These are phyloP conservation scores for Eleusine coracana DNA, from an alignment of 176 grass and related monocot species.

Conservation along the genomic window DNA sequence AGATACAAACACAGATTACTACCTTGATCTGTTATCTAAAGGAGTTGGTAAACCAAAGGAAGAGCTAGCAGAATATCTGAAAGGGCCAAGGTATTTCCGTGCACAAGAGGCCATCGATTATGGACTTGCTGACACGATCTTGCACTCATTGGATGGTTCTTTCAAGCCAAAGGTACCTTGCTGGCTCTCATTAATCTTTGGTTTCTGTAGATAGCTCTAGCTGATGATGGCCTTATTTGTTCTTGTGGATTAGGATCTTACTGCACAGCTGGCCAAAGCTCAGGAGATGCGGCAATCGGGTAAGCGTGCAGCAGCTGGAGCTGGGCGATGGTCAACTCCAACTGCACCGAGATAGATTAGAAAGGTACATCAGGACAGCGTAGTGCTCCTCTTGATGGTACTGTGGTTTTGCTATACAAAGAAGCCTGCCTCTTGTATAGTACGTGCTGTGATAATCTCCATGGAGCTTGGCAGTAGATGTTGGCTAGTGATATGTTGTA, in stretches of 20 bases:
- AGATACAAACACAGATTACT: conserved; percentile 78
- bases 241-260: conserved; percentile 44
- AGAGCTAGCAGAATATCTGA: conserved; percentile 72
- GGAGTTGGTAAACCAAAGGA: conserved; percentile 73
- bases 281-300: conserved; percentile 52
- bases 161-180: conserved; percentile 61
- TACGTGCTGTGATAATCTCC: too few relatives aligned
- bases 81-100: conserved; percentile 67
- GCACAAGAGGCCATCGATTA: conserved; percentile 79
- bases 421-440: not conserved
- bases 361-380: not conserved
- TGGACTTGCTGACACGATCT: conserved; percentile 79
- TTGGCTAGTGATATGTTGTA: not conserved
- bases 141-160: conserved; percentile 65
- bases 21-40: conserved; percentile 62
- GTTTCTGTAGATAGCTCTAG: not conserved
- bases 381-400: not conserved
- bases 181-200: not conserved
- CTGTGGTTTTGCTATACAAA: not conserved
- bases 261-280: conserved; percentile 44
- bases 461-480: not conserved
- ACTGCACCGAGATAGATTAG: conserved; percentile 33
- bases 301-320: conserved; percentile 45
- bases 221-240: conserved; percentile 5
- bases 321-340: conserved; percentile 55